Conservation (phyloP, 2,329 filamentous ascomycete species). For the Microsporum ferrugineum region DNA sequence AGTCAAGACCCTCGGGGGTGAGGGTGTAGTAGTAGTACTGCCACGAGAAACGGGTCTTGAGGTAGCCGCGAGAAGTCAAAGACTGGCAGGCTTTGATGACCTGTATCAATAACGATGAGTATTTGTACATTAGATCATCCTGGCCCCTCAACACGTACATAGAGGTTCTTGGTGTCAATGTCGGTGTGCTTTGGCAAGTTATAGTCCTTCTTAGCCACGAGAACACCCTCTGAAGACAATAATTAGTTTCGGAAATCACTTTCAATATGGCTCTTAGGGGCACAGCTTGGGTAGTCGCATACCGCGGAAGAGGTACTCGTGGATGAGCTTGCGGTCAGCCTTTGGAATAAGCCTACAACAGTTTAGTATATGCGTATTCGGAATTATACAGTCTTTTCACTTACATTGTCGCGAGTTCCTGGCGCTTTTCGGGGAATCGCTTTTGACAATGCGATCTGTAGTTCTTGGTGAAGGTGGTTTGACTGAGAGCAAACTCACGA, state of each 20-base stretch:
- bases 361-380: background rate
- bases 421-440: constrained; percentile 44
- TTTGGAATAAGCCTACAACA: constrained; percentile 85
- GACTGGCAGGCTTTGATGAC: constrained; percentile 99
- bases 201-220: constrained; percentile 99
- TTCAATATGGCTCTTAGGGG: background rate
- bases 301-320: constrained; percentile 99
- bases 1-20: constrained; percentile 98
- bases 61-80: constrained; percentile 90
- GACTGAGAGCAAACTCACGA: background rate
- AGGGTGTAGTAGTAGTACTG: constrained; percentile 99
- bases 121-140: background rate
- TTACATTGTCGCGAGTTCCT: constrained; percentile 45
- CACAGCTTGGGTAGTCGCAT: constrained; percentile 21
- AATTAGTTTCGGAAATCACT: background rate
- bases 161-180: constrained; percentile 99
- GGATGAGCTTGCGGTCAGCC: constrained; percentile 99
- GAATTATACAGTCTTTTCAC: constrained; percentile 13
- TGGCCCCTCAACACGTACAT: constrained; percentile 38
- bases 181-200: constrained; percentile 96
- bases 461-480: background rate
- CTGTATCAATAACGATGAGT: constrained; percentile 24
- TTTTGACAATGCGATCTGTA: constrained; percentile 33
- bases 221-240: constrained; percentile 50
- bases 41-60: constrained; percentile 99